Evolutionary conservation across 2,329 filamentous ascomycete species (phyloP), one percentile per base, ranked within the genome.

Genomic region (Didymella arachidicola): DNA sequence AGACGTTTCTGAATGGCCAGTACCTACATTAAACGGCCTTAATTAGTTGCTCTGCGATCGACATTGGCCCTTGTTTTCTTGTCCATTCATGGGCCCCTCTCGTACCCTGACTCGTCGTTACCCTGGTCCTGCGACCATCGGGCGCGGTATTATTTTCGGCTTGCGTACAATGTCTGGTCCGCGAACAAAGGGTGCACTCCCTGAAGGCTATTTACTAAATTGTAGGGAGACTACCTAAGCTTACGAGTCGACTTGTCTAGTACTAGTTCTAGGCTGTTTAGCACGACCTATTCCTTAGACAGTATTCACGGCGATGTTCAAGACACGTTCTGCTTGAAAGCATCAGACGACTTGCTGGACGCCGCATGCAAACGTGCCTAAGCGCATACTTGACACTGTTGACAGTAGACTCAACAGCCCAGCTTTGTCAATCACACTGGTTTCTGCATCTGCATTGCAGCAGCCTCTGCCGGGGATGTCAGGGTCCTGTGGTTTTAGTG

Each of bases 301-400:
- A 14, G 30, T 32, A 32, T 30, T 30, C 29, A 30, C 8, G 30
- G 10, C 25, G 14, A 18, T 14, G 32, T 18, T 49, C 27, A 44
- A 53, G 39, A 58, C 55, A 47, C 18, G 49, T 44, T 44, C 44
- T 44, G 11, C 22, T 38, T 30, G 55, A 39, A 53, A 48, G 39
- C 44, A 38, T 32, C 25, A 48, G 7, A 7, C 6, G 14, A 19
- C 25, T 26, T 14, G 10, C 12, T 38, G 16, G 8, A 19, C 22
- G 25, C 38, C 36, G 48, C 38, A 58, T 34, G 44, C 44, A 53
- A 30, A 58, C 18, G 10, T 39, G 29, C 30, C 19, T 22, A 27
- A 44, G 38, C 14, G 8, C 25, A 49, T 7, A 32, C 29, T 18
- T 39, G 29, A n/a, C n/a, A n/a, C n/a, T n/a, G n/a, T n/a, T n/a